phyloP scores from a whole-genome alignment of 148 eudicot species.

The Bassia scoparia region DNA sequence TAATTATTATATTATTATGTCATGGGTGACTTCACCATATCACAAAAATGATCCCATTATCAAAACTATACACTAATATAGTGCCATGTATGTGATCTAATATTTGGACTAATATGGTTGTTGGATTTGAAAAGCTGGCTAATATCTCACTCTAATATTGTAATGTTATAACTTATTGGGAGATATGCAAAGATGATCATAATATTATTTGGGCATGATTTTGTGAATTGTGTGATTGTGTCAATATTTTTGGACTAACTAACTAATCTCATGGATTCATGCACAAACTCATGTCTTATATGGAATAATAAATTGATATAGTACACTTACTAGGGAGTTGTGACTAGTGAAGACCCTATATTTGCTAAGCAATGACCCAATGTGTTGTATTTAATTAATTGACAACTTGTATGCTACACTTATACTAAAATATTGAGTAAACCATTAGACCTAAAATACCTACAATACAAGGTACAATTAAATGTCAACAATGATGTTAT shows the following conservation, averaged over 20 bases:
- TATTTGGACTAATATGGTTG: slow-evolving; percentile 3
- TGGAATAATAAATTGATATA: neutral
- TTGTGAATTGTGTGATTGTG: neutral
- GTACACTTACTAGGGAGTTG: neutral
- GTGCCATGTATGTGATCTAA: neutral
- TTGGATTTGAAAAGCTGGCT: slow-evolving; percentile 5
- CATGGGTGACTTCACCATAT: slow-evolving; percentile 21
- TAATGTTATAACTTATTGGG: too few relatives aligned
- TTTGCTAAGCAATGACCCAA: neutral
- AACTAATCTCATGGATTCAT: slow-evolving; percentile 9
- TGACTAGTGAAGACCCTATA: neutral
- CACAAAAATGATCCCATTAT: neutral
- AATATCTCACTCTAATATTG: neutral
- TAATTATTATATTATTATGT: slow-evolving; percentile 9
- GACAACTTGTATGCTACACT: too few relatives aligned
- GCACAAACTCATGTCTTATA: neutral
- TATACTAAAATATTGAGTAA: too few relatives aligned
- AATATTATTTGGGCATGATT: slow-evolving; percentile 1
- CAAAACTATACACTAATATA: neutral
- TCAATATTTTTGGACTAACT: slow-evolving; percentile 1
- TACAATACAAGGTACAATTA: too few relatives aligned
- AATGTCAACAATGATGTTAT: too few relatives aligned
- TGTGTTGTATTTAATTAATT: neutral
- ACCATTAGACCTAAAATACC: too few relatives aligned
- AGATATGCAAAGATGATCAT: too few relatives aligned